Evolutionary conservation across 1,284 basidiomycete genomes (phyloP).

Genomic region (Lignosus rhinocerotis): DNA sequence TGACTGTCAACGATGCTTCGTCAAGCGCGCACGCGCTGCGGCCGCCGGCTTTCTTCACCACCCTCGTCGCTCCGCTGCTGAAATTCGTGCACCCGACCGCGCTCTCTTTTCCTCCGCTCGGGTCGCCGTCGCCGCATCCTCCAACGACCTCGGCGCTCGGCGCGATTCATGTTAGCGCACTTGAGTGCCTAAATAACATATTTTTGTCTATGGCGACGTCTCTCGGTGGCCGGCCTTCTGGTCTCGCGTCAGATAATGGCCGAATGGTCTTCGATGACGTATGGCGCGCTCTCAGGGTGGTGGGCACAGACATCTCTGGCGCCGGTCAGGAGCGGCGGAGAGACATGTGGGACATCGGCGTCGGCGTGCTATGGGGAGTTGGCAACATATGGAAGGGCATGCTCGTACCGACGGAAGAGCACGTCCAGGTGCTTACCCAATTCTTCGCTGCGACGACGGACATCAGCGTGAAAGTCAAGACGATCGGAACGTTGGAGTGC

Average conservation of each 20-base stretch:
- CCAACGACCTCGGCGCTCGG: constrained; percentile 84
- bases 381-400: constrained; percentile 67
- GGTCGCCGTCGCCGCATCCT: constrained; percentile 70
- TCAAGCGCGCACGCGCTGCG: constrained; percentile 23
- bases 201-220: constrained; percentile 70
- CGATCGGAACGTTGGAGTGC: constrained; percentile 80
- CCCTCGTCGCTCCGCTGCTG: constrained; percentile 62
- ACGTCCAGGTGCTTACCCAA: constrained; percentile 68
- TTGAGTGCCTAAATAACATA: constrained; percentile 91
- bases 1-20: constrained; percentile 32
- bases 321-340: constrained; percentile 64
- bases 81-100: constrained; percentile 68
- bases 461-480: constrained; percentile 65
- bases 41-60: constrained; percentile 42
- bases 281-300: constrained; percentile 53
- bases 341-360: constrained; percentile 72
- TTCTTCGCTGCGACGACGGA: constrained; percentile 59
- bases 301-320: constrained; percentile 58
- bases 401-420: constrained; percentile 56
- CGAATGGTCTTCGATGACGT: constrained; percentile 59
- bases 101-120: constrained; percentile 79
- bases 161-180: constrained; percentile 79
- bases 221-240: constrained; percentile 30
- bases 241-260: constrained; percentile 51
- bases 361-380: constrained; percentile 80